Conservation (phyloP, 495 filamentous ascomycete species). For the Xylaria palmicola region DNA sequence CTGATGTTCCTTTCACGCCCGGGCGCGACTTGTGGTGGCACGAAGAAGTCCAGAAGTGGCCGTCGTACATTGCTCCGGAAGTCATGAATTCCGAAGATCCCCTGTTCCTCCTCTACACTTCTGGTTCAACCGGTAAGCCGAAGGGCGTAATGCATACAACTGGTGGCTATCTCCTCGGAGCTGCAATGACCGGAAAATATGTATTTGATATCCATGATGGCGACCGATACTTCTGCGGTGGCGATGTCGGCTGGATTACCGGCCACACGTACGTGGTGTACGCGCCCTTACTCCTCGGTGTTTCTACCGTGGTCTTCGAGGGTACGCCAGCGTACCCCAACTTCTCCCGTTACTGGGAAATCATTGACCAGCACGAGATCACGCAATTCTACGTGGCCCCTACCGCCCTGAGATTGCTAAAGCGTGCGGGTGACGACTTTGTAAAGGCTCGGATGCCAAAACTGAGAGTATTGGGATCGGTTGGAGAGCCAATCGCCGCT, state of each 20-base stretch:
- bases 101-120: conserved; percentile 96
- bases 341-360: conserved; percentile 98
- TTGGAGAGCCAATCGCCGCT: conserved; percentile 96
- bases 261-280: conserved; percentile 99
- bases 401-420: conserved; percentile 87
- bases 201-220: conserved; percentile 96
- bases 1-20: conserved; percentile 84
- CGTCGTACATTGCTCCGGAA: conserved; percentile 83
- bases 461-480: conserved; percentile 88
- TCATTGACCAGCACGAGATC: conserved; percentile 90
- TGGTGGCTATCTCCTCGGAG: conserved; percentile 88
- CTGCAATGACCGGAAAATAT: conserved; percentile 93
- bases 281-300: conserved; percentile 86
- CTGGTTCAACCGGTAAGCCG: conserved; percentile 95
- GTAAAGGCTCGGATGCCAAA: conserved; percentile 86
- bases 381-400: conserved; percentile 99
- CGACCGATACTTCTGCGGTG: conserved; percentile 94
- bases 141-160: conserved; percentile 99
- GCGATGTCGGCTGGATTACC: conserved; percentile 99
- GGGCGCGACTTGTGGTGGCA: conserved; percentile 98
- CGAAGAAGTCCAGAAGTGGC: conserved; percentile 95
- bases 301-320: conserved; percentile 97
- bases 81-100: conserved; percentile 90
- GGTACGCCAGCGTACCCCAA: conserved; percentile 96
- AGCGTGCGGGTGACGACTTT: conserved; percentile 90